Percentiles rank a stretch among this genome's conserved stretches.
phyloP scores from a whole-genome alignment of 192 early-diverging fungal genomes.

The Backusella mclennaniae region DNA sequence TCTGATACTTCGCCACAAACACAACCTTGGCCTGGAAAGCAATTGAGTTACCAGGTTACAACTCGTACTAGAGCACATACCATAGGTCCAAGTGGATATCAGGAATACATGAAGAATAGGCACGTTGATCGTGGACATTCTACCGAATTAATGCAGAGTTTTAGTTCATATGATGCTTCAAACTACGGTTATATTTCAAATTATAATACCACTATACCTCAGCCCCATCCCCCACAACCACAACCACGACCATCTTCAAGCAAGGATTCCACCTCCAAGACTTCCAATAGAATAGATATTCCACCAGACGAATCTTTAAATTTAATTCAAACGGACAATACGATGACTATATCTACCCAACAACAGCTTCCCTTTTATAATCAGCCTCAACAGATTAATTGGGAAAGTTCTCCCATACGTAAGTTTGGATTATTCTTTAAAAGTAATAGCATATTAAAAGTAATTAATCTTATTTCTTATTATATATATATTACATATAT shows the following conservation, averaged over 20 bases:
- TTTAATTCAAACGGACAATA: background rate
- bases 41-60: background rate
- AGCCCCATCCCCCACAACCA: background rate
- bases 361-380: background rate
- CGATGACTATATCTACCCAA: background rate
- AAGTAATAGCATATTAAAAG: background rate
- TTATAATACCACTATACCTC: background rate
- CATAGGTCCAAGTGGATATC: background rate
- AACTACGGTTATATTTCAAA: background rate
- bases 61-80: slow-evolving; percentile 13
- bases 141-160: background rate
- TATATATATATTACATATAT: background rate
- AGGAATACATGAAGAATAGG: background rate
- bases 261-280: background rate
- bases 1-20: slow-evolving; percentile 41
- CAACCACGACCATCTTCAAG: background rate
- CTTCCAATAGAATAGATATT: background rate
- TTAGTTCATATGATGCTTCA: background rate
- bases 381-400: background rate
- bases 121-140: slow-evolving; percentile 2
- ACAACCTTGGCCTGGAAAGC: background rate
- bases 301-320: background rate
- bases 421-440: background rate
- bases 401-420: background rate
- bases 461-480: background rate